Evolutionary conservation across 495 filamentous ascomycete species (phyloP).

Genomic region (Polyplosphaeria fusca): DNA sequence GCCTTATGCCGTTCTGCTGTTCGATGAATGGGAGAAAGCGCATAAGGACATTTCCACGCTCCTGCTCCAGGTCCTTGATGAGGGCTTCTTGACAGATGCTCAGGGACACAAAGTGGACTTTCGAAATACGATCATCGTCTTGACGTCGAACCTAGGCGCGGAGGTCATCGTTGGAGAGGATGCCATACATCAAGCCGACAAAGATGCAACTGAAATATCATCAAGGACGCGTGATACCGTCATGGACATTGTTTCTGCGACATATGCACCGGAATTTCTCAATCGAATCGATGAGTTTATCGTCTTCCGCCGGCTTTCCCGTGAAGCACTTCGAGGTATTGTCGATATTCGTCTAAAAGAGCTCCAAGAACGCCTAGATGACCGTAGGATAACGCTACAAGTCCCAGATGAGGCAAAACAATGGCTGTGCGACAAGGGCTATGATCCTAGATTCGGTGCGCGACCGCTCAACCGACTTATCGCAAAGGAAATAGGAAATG

Average conservation of each 20-base stretch:
- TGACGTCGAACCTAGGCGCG: constrained; percentile 90
- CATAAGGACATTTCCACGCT: constrained; percentile 91
- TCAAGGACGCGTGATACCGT: constrained; percentile 70
- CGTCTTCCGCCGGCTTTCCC: constrained; percentile 80
- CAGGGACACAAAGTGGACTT: constrained; percentile 97
- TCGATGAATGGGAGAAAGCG: constrained; percentile 98
- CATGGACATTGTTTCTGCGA: constrained; percentile 77
- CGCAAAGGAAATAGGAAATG: constrained; percentile 80
- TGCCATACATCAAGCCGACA: constrained; percentile 48
- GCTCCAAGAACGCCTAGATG: constrained; percentile 76
- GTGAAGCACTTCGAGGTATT: constrained; percentile 78
- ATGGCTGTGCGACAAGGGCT: constrained; percentile 85
- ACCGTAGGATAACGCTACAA: constrained; percentile 74
- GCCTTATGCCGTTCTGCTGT: constrained; percentile 89
- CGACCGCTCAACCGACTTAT: constrained; percentile 92
- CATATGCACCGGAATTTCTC: constrained; percentile 89
- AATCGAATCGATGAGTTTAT: constrained; percentile 98
- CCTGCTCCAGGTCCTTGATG: constrained; percentile 93
- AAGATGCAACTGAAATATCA: constrained; percentile 58
- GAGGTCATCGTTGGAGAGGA: constrained; percentile 65
- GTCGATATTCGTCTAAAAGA: constrained; percentile 89
- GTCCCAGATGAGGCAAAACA: constrained; percentile 68
- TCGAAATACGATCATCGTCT: constrained; percentile 89
- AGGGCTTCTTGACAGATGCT: constrained; percentile 91
- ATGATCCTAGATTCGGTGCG: constrained; percentile 88